Percentiles rank a stretch among this genome's conserved stretches.
Conservation (phyloP, 805 yeast species). For the Yarrowia sp. region DNA sequence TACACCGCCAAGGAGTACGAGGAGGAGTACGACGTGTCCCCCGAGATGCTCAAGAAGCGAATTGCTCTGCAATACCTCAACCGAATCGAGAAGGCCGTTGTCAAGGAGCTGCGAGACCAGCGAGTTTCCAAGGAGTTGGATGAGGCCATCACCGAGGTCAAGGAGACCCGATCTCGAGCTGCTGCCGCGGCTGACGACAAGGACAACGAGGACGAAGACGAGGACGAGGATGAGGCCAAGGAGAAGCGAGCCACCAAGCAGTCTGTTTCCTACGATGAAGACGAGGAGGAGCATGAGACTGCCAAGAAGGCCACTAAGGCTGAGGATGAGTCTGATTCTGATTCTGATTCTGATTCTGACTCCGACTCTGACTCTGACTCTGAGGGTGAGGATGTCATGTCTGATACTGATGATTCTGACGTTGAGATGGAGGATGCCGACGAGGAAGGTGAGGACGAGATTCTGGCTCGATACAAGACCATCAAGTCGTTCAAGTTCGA, state of each 20-base stretch:
- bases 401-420: slow-evolving; percentile 33
- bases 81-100: slow-evolving; percentile 73
- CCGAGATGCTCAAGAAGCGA: slow-evolving; percentile 75
- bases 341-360: slow-evolving; percentile 53
- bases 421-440: slow-evolving; percentile 48
- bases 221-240: slow-evolving; percentile 67
- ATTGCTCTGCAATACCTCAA: slow-evolving; percentile 69
- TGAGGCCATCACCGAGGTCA: slow-evolving; percentile 54
- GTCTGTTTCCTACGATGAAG: slow-evolving; percentile 90
- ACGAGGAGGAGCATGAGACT: slow-evolving; percentile 78
- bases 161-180: slow-evolving; percentile 50
- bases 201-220: slow-evolving; percentile 61
- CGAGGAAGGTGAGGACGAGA: slow-evolving; percentile 11
- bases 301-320: slow-evolving; percentile 49
- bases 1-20: slow-evolving; percentile 78
- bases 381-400: slow-evolving; percentile 49
- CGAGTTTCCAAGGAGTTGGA: slow-evolving; percentile 56
- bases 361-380: slow-evolving; percentile 54
- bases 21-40: slow-evolving; percentile 86
- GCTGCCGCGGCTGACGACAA: slow-evolving; percentile 49
- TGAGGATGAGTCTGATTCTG: slow-evolving; percentile 44
- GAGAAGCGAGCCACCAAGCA: slow-evolving; percentile 72
- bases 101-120: slow-evolving; percentile 84
- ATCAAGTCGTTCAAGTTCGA: slow-evolving; percentile 87
- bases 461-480: slow-evolving; percentile 59